Base-by-base conservation (phyloP, 2,329 filamentous ascomycete species). In the Drechslera avenae region DNA sequence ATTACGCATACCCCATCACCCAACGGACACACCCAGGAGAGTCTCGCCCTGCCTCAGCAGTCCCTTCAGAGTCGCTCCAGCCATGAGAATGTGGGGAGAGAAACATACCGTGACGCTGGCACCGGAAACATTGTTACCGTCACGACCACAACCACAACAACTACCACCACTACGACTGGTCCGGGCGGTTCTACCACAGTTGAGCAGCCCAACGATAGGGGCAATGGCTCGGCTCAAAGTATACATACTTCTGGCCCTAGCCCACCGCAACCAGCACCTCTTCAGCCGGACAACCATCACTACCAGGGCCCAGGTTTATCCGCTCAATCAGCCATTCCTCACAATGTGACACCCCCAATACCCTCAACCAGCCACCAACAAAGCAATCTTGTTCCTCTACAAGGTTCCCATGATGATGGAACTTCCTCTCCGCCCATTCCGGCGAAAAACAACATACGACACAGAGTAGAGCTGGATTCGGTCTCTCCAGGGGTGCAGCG, bases 61-160 rank as follows among this genome's bases (percentile, higher is more conserved):
- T 52, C 19, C n/a, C 58, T 52, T 30, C 59, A 59, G 26, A 59
- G 48, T 26, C 54, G 56, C 12, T 54, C 58, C 39, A 65, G 57
- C 37, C 60, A 54, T 26, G 67, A 71, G 32, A 64, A 68, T 44
- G 48, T 71, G 3, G 56, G 60, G 2, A 56, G 53, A 37, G 69
- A 73, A 28, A 67, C 67, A 9, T 64, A 72, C 36, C 63, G 63
- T 23, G 69, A 73, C 41, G 54, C 52, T 16, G 60, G 56, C 12
- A 71, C 69, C 6, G 70, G 70, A 0, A 68, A 72, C 19, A 62
- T 72, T 16, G 62, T 73, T 3, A 72, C 69, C 4, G 67, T 67
- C 3, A 71, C 67, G 7, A 73, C 69, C 0, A 73, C 70, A 10
- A 72, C 70, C 1, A 73, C 69, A 2, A 72, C 70, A 1, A 72